Percentiles rank a stretch among this genome's conserved stretches.
Evolutionary conservation across 495 filamentous ascomycete genomes (phyloP).

Genomic region (Venustampulla echinocandica): DNA sequence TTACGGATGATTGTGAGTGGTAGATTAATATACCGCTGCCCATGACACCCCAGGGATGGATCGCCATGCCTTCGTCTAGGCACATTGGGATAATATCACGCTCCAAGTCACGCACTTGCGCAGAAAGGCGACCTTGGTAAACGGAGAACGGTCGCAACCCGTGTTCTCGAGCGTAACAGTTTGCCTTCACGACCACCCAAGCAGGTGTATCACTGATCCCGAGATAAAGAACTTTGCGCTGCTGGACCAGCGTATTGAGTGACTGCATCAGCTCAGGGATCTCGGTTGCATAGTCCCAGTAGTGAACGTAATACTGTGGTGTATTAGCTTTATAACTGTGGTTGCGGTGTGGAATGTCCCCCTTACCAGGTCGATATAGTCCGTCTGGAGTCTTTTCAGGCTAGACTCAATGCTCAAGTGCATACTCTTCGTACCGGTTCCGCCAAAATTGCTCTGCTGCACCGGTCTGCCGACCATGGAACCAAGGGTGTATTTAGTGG

Average conservation of each 20-base stretch:
- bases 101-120: conserved; percentile 43
- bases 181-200: conserved; percentile 51
- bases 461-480: conserved; percentile 23
- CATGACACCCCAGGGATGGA: conserved; percentile 47
- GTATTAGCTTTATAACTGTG: too few species aligned
- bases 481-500: conserved; percentile 54
- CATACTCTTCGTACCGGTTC: conserved; percentile 46
- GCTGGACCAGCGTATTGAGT: conserved; percentile 44
- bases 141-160: conserved; percentile 54
- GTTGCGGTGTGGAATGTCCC: too few species aligned
- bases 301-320: conserved; percentile 56
- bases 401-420: conserved; percentile 44
- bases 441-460: conserved; percentile 36
- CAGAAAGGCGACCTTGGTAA: conserved; percentile 58
- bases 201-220: conserved; percentile 54
- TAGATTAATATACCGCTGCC: too few species aligned
- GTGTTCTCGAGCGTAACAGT: conserved; percentile 48
- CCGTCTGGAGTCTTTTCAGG: conserved; percentile 53
- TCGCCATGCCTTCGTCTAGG: conserved; percentile 46
- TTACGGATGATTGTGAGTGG: too few species aligned
- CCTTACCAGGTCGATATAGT: conserved; percentile 57
- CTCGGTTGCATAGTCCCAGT: conserved; percentile 52
- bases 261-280: conserved; percentile 54
- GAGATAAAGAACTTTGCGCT: conserved; percentile 55
- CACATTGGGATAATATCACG: conserved; percentile 51